Base-by-base conservation (phyloP, 495 filamentous ascomycete species). In the Penicillium maclennaniae region DNA sequence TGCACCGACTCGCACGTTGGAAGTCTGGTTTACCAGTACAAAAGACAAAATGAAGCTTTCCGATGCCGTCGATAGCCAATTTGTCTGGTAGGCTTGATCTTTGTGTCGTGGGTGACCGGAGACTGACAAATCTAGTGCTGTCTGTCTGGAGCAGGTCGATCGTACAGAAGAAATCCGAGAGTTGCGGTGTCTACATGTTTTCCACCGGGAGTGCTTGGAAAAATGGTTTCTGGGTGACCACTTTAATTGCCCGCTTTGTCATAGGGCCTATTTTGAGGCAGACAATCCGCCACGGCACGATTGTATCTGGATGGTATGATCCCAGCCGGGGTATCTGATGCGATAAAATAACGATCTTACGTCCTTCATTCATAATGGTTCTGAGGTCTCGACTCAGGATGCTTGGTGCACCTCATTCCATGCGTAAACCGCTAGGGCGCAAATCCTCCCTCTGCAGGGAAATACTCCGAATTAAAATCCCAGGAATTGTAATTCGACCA, bases 151-250 rank as follows among this genome's bases (percentile, higher is more conserved):
- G 12, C 62, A 69, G 34, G 74, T 77, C 16, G 56, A 63, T 14
- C 70, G 61, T 25, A 56, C 61, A 2, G 67, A 77, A 36, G 69
- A 74, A 43, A 74, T 77, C 43, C 67, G 69, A 9, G 70, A 77
- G 41, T 44, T 77, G 45, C 70, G 67, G 43, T 77, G 74, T 43
- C 57, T 72, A 44, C 74, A 77, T 46, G 73, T 77, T 14, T 77
- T 77, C 45, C 74, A 77, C 45, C 66, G 68, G 15, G 71, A 75
- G 46, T 76, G 74, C 45, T 55, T 77, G 19, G 74, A 77, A 42
- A 72, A 69, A 44, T 77, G 74, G 74, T 77, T 69, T 48, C 54
- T 76, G 37, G 63, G 71, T 6, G 65, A 72, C 53, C 72, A 77
- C 41, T 75, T 61, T 46, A 71, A 73, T 42, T 77, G 74, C 37